These are phyloP conservation scores for Hypoxylon sp. DNA, from an alignment of 2,329 filamentous ascomycete genomes.

Conservation along the genomic window DNA sequence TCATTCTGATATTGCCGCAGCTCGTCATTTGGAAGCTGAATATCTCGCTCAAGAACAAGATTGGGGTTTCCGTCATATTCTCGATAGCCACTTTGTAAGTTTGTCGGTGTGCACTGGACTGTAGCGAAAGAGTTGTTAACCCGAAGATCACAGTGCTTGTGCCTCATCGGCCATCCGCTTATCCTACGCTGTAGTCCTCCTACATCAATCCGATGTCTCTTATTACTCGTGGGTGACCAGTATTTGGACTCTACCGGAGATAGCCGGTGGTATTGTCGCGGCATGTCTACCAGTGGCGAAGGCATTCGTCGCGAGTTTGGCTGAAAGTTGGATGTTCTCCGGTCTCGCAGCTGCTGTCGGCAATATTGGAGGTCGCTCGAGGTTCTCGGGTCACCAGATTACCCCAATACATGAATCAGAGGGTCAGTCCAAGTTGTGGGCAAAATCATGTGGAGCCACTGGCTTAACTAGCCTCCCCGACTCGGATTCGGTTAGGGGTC, in stretches of 20 bases:
- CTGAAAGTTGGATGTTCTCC: background rate
- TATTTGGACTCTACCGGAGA: background rate
- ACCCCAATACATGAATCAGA: background rate
- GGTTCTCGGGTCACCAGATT: background rate
- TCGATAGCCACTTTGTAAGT: background rate
- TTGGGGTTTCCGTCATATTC: background rate
- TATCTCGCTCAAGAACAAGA: background rate
- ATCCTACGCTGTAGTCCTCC: background rate
- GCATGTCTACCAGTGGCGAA: background rate
- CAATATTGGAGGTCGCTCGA: background rate
- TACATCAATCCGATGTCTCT: background rate
- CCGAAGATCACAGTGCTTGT: background rate
- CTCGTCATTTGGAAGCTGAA: conserved; percentile 1
- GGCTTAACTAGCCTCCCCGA: background rate
- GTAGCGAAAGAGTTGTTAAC: background rate
- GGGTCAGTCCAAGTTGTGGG: background rate
- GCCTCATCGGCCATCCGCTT: background rate
- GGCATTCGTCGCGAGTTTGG: background rate
- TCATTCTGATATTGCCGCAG: background rate
- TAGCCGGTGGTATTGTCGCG: background rate
- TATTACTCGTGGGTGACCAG: background rate
- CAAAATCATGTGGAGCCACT: background rate
- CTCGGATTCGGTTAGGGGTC: background rate
- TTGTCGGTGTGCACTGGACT: background rate
- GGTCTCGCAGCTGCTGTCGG: background rate